Conservation (phyloP, 257 asterid species). For the Rubia yunnanensis region DNA sequence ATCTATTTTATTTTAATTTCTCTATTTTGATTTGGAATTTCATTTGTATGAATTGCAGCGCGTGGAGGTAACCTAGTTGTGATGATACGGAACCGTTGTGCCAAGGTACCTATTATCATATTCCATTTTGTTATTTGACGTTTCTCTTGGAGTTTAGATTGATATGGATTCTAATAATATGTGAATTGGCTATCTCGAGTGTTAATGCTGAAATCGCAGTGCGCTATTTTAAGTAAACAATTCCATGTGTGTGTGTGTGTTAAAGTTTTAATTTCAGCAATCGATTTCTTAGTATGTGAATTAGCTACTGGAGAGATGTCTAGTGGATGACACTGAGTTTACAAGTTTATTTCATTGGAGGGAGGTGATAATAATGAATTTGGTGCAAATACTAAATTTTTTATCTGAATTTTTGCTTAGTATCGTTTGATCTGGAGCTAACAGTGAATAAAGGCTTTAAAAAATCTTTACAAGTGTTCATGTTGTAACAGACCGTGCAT, state of each 20-base stretch:
- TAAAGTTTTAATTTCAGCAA: background rate
- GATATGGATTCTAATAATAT: background rate
- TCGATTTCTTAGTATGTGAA: background rate
- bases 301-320: background rate
- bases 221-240: background rate
- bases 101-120: slow-evolving; percentile 32
- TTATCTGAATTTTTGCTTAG: background rate
- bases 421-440: background rate
- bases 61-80: slow-evolving; percentile 13
- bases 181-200: background rate
- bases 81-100: slow-evolving; percentile 12
- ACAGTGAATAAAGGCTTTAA: background rate
- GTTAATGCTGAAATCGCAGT: background rate
- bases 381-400: background rate
- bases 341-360: background rate
- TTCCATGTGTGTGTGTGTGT: background rate
- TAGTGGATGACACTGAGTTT: background rate
- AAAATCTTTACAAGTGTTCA: background rate
- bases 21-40: background rate
- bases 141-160: background rate
- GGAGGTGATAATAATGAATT: too few species aligned
- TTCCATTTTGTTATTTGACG: background rate
- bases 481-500: background rate
- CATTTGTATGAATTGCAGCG: slow-evolving; percentile 26
- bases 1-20: background rate